phyloP scores from a whole-genome alignment of 495 filamentous ascomycete species.

The Neurospora sp. region DNA sequence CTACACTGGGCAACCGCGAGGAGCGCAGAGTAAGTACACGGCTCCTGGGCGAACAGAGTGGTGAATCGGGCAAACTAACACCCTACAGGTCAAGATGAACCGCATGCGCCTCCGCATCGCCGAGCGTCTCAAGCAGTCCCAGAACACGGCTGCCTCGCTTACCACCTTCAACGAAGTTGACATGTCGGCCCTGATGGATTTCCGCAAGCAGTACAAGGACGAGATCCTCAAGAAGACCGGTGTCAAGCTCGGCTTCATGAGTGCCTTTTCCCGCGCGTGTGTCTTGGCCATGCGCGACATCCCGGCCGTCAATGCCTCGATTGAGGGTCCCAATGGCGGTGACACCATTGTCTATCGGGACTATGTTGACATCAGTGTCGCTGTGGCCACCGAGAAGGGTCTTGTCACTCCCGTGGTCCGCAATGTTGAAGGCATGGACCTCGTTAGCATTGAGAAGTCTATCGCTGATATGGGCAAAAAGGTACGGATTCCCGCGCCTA shows the following conservation, averaged over 20 bases:
- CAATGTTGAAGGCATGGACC: conserved; percentile 78
- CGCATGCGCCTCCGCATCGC: conserved; percentile 96
- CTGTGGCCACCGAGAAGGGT: conserved; percentile 95
- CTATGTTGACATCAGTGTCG: conserved; percentile 96
- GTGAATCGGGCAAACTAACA: not conserved
- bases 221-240: conserved; percentile 91
- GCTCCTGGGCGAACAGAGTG: not conserved
- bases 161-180: conserved; percentile 99
- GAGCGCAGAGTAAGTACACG: conserved; percentile 68
- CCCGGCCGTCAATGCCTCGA: conserved; percentile 94
- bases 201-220: conserved; percentile 95
- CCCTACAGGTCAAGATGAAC: conserved; percentile 90
- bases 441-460: conserved; percentile 80
- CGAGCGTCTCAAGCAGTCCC: conserved; percentile 96
- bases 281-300: conserved; percentile 90
- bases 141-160: conserved; percentile 94
- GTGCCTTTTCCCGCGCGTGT: conserved; percentile 86
- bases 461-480: conserved; percentile 96
- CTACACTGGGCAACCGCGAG: conserved; percentile 63
- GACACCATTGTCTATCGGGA: conserved; percentile 98
- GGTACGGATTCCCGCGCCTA: conserved; percentile 32
- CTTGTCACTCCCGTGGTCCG: conserved; percentile 94
- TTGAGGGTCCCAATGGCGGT: conserved; percentile 87
- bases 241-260: conserved; percentile 98
- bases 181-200: conserved; percentile 96